phyloP scores from a whole-genome alignment of 2,329 filamentous ascomycete species.

The Trichoderma semiorbis region DNA sequence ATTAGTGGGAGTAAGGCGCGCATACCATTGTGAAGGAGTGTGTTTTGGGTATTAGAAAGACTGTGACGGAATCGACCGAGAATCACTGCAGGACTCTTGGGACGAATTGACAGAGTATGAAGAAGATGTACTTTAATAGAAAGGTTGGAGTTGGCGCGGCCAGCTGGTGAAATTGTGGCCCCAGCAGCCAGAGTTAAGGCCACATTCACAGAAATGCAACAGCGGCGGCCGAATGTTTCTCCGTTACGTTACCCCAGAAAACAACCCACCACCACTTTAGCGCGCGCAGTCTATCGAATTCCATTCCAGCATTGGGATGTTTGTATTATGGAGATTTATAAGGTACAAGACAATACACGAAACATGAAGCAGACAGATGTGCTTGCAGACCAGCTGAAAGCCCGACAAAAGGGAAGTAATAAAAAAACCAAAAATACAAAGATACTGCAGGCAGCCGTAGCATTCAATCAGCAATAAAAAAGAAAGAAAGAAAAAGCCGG shows the following conservation, averaged over 20 bases:
- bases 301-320: not conserved
- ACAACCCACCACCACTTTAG: not conserved
- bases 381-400: not conserved
- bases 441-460: not conserved
- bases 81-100: constrained; percentile 36
- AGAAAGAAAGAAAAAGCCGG: not conserved
- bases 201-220: constrained; percentile 40
- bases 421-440: not conserved
- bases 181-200: constrained; percentile 38
- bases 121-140: constrained; percentile 22
- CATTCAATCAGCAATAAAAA: not conserved
- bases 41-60: constrained; percentile 20
- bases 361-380: not conserved
- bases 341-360: not conserved
- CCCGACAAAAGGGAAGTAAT: not conserved
- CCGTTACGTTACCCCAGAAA: constrained; percentile 24
- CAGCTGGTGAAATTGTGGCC: constrained; percentile 29
- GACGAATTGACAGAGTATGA: constrained; percentile 25
- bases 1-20: not conserved
- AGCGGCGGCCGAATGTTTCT: constrained; percentile 33
- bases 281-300: not conserved
- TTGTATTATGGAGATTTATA: not conserved
- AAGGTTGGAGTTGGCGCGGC: constrained; percentile 21
- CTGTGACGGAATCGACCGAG: constrained; percentile 23
- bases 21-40: constrained; percentile 33